These are phyloP conservation scores for Cynanchum wilfordii DNA, from an alignment of 257 asterid genomes.

Conservation along the genomic window DNA sequence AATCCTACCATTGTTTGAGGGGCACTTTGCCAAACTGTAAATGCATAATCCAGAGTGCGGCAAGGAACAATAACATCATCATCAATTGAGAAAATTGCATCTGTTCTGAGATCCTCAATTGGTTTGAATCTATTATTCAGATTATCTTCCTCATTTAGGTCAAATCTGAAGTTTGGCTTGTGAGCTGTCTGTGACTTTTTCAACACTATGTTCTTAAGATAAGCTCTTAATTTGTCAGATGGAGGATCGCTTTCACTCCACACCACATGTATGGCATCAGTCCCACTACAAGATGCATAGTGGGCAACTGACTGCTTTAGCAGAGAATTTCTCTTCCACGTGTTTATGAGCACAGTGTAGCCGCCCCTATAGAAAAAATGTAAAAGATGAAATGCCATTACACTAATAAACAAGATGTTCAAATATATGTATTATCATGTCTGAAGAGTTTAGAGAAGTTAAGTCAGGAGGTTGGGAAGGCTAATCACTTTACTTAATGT, in stretches of 20 bases:
- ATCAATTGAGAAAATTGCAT: conserved; percentile 64
- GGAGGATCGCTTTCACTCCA: conserved; percentile 59
- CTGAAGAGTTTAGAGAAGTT: not conserved
- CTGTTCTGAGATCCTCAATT: conserved; percentile 47
- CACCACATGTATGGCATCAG: conserved; percentile 51
- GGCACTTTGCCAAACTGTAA: conserved; percentile 59
- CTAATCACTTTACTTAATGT: not conserved
- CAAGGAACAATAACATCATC: conserved; percentile 61
- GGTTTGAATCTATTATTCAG: conserved; percentile 60
- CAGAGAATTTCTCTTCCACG: conserved; percentile 54
- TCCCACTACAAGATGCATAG: conserved; percentile 57
- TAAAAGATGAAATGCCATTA: not conserved
- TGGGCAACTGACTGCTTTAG: conserved; percentile 67
- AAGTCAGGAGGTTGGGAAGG: not conserved
- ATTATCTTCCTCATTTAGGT: conserved; percentile 49
- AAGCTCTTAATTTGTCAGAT: conserved; percentile 32
- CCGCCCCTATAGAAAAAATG: conserved; percentile 42
- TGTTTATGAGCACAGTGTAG: conserved; percentile 56
- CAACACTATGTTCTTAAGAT: conserved; percentile 35
- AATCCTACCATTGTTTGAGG: conserved; percentile 62
- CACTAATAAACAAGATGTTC: not conserved
- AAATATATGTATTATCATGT: not conserved
- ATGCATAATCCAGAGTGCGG: conserved; percentile 51
- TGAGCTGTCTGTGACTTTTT: conserved; percentile 40
- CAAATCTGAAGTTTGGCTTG: conserved; percentile 50